These are phyloP conservation scores for Emmonsiellopsis sp. DNA, from an alignment of 2,329 filamentous ascomycete genomes.

Conservation along the genomic window DNA sequence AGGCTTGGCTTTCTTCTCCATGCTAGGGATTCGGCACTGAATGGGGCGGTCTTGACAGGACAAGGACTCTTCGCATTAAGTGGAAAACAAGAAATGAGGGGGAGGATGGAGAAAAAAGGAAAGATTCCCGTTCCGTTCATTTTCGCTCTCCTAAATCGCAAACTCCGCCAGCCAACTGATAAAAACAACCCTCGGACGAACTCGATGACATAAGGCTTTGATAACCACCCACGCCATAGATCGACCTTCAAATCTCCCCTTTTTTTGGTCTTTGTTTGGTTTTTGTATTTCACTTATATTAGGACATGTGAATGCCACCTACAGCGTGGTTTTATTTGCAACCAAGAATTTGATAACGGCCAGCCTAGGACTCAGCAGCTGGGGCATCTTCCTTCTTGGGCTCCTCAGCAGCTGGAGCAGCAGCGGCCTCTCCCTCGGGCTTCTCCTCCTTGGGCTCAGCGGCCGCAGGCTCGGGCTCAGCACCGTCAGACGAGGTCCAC, in stretches of 20 bases:
- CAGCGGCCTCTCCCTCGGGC: conserved; percentile 35
- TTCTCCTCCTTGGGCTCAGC: conserved; percentile 55
- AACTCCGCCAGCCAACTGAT: conserved; percentile 34
- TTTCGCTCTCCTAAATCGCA: conserved; percentile 33
- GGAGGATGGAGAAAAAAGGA: conserved; percentile 23
- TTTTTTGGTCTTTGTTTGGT: neutral
- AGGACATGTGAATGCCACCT: conserved; percentile 11
- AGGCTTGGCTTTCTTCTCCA: neutral
- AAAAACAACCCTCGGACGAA: conserved; percentile 21
- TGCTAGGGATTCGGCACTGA: neutral
- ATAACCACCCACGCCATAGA: conserved; percentile 28
- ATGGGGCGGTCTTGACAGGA: neutral
- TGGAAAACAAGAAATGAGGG: too few species aligned
- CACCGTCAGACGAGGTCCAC: conserved; percentile 90
- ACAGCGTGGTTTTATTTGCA: conserved; percentile 17
- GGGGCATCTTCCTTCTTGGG: conserved; percentile 16
- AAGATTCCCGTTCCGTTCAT: conserved; percentile 31
- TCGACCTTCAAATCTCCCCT: conserved; percentile 19
- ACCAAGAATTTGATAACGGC: conserved; percentile 14
- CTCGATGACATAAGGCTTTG: conserved; percentile 28
- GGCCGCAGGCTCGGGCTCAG: conserved; percentile 54
- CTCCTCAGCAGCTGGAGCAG: conserved; percentile 4
- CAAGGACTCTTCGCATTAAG: neutral
- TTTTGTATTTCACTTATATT: conserved; percentile 10
- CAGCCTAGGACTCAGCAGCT: conserved; percentile 25